Percentiles rank a stretch among this genome's conserved stretches.
These are phyloP conservation scores for Neoboletus subvelutipes DNA, from an alignment of 768 basidiomycete genomes.

Conservation along the genomic window DNA sequence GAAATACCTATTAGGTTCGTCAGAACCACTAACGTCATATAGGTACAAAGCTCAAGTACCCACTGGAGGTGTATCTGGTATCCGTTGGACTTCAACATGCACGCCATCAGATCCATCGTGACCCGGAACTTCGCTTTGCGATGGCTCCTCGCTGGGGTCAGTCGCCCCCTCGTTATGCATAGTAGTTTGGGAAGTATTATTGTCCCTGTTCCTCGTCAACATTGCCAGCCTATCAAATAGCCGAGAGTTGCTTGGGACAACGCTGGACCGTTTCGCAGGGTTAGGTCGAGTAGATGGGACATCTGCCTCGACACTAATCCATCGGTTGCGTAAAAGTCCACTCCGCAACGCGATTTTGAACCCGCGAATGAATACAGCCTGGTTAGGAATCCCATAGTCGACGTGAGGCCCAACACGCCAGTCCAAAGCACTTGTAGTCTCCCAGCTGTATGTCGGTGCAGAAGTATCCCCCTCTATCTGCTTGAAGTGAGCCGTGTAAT, in stretches of 20 bases:
- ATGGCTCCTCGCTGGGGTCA: background rate
- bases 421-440: background rate
- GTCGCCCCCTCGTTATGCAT: background rate
- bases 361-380: constrained; percentile 21
- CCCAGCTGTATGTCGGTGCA: background rate
- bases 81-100: background rate
- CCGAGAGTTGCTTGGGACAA: background rate
- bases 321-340: background rate
- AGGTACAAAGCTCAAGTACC: background rate
- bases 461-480: background rate
- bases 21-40: background rate
- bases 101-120: background rate
- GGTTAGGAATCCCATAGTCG: constrained; percentile 6
- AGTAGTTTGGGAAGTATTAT: background rate
- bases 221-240: background rate
- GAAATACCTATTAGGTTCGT: background rate
- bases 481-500: background rate
- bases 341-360: constrained; percentile 11
- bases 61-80: constrained; percentile 1
- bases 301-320: background rate
- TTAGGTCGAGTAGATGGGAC: background rate
- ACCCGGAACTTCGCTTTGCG: background rate
- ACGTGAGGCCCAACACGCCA: background rate
- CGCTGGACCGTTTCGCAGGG: background rate
- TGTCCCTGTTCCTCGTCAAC: background rate